Evolutionary conservation across 176 grass and related monocot species (phyloP).

Genomic region (Oryza punctata): DNA sequence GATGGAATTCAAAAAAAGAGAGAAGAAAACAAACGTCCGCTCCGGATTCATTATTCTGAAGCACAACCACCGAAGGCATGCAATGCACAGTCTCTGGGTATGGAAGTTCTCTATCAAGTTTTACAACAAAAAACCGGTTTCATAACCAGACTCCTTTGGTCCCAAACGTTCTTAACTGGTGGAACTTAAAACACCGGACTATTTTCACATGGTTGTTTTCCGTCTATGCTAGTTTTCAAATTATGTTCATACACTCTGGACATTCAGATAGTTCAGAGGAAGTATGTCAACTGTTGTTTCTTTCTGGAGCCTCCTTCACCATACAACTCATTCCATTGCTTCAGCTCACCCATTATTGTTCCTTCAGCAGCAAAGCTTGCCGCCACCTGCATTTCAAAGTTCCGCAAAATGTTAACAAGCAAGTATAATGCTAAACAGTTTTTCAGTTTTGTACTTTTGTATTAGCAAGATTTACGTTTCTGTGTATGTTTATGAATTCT

Average conservation of each 20-base stretch:
- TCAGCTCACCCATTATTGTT: slow-evolving; percentile 83
- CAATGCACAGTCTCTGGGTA: slow-evolving; percentile 33
- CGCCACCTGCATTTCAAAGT: slow-evolving; percentile 66
- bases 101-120: slow-evolving; percentile 6
- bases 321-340: slow-evolving; percentile 95
- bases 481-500: background rate
- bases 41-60: slow-evolving; percentile 32
- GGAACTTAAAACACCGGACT: background rate
- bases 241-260: slow-evolving; percentile 40
- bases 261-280: slow-evolving; percentile 55
- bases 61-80: slow-evolving; percentile 35
- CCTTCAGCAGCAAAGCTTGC: slow-evolving; percentile 83
- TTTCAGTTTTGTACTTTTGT: background rate
- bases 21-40: slow-evolving; percentile 1
- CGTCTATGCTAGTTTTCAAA: slow-evolving; percentile 43
- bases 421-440: background rate
- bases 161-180: background rate
- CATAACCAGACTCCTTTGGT: slow-evolving; percentile 1
- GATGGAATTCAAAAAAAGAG: background rate
- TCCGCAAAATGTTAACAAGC: slow-evolving; percentile 1
- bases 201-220: slow-evolving; percentile 35
- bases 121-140: background rate
- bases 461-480: background rate
- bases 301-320: slow-evolving; percentile 98
- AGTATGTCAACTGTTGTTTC: slow-evolving; percentile 88